Evolutionary conservation across 805 yeast species (phyloP), one percentile per base, ranked within the genome.

Genomic region (Zygosaccharomyces lentus): DNA sequence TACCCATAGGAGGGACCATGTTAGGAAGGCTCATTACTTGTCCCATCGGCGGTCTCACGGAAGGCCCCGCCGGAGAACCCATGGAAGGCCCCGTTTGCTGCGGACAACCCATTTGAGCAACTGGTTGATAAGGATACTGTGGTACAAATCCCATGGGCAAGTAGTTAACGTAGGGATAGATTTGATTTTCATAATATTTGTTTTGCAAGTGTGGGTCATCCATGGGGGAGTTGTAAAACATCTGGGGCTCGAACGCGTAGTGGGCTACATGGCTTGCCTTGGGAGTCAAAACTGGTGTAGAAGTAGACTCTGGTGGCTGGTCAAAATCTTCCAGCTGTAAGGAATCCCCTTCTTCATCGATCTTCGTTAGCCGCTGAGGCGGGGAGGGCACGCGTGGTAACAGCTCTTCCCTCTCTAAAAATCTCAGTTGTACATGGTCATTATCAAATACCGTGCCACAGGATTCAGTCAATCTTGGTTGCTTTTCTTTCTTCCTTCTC

Each of bases 241-340:
- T n/a, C 3, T 19, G 43, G 5, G 41, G 31, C n/a, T n/a, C 21
- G 15, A 34, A 34, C 13, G 26, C 2, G 15, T 19, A 13, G 7
- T 34, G 19, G 3, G 13, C 7, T 21, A 12, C 32, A 37, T 31
- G 17, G 29, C 19, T 13, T 16, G 32, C 30, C 15, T 13, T 31
- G 10, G 37, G 15, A 23, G 26, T 21, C 5, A 15, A 26, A 2
- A 49, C 36, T n/a, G 66, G 66, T 9, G 66, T 62, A 2, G 66
- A 62, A 3, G 66, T 62, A 2, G 62, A 58, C 19, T 60, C 54
- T 13, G 66, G 66, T 3, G 65, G 64, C 48, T 58, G 61, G 37
- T 53, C 58, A 39, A 62, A 55, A 27, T 62, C 65, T 9, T 58
- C 61, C 17, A 56, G 43, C 29, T 55, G 51, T 15, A 62, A 41